Evolutionary conservation across 164 flowering plant species (phyloP), one percentile per base, ranked within the genome.

Genomic region (Houttuynia cordata): DNA sequence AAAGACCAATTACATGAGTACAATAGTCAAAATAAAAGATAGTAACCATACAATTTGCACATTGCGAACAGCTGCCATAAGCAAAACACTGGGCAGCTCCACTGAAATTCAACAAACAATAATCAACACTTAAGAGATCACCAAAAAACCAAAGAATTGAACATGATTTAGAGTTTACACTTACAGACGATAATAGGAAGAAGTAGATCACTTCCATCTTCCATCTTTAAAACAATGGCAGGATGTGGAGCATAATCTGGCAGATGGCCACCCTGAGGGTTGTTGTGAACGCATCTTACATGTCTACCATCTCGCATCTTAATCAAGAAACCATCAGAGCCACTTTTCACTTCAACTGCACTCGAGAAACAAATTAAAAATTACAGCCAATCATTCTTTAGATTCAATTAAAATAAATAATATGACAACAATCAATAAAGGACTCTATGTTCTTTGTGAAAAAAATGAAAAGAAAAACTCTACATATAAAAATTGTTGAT

Each of bases 151-250:
- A 45, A 45, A 45, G 49, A 45, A 12, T 12, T 45, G 17, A 45
- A 45, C 49, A 12, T 45, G 17, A 1, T 45, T 45, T 45, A 45
- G 1, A 17, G 14, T 45, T 2, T 12, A 45, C 21, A 90, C 97
- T 24, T 88, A 94, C 99, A 81, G 73, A 94, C 99, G 73, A 94
- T 91, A 34, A 94, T 91, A 10, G 99, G 97, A 61, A 94, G 91
- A 64, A 94, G 88, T 69, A 94, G 86, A 61, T 84, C 97, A 18
- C 96, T 91, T 63, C 97, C 99, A 68, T 94, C 99, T 78, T 94
- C 99, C 93, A 94, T 94, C 83, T 88, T 91, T 59, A 94, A 75
- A 17, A 94, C 97, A 67, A 94, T 91, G 8, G 96, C 99, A 42
- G 99, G 97, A 71, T 88, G 97, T 19, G 97, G 96, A 45, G 96